Evolutionary conservation across 495 filamentous ascomycete species (phyloP).

Genomic region (Astrocystis sublimbata): DNA sequence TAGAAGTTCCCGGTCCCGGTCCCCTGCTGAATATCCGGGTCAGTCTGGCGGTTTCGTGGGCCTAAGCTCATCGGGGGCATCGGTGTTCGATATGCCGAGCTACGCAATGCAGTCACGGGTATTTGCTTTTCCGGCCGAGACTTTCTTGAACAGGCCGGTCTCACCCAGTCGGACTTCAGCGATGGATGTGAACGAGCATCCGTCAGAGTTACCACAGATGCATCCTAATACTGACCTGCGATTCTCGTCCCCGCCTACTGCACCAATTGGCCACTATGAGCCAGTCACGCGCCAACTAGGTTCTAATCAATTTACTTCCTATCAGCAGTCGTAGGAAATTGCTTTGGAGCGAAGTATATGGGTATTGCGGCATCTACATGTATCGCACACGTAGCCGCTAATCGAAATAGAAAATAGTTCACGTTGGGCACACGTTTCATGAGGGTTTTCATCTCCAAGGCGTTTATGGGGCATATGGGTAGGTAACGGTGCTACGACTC

Average conservation of each 20-base stretch:
- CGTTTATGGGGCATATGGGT: neutral
- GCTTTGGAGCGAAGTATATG: conserved; percentile 11
- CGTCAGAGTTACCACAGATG: neutral
- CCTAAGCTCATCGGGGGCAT: neutral
- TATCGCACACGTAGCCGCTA: neutral
- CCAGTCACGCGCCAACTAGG: conserved; percentile 14
- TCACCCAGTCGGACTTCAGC: neutral
- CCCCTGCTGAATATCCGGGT: conserved; percentile 7
- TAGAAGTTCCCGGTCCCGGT: conserved; percentile 18
- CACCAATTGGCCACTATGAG: conserved; percentile 25
- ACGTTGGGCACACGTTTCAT: neutral
- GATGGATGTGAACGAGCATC: neutral
- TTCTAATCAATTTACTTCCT: conserved; percentile 22
- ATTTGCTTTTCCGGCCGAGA: neutral
- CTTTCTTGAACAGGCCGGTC: neutral
- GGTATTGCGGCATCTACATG: neutral
- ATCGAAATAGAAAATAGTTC: neutral
- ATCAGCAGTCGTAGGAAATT: conserved; percentile 28
- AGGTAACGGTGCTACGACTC: neutral
- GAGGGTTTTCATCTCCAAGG: neutral
- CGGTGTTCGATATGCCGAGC: neutral
- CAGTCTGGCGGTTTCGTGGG: conserved; percentile 5
- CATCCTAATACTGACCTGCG: neutral
- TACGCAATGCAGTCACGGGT: conserved; percentile 1
- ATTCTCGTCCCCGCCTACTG: conserved; percentile 5